Evolutionary conservation across 2,329 filamentous ascomycete species (phyloP), one percentile per base, ranked within the genome.

Genomic region (Mycosphaerelloides madeirae): DNA sequence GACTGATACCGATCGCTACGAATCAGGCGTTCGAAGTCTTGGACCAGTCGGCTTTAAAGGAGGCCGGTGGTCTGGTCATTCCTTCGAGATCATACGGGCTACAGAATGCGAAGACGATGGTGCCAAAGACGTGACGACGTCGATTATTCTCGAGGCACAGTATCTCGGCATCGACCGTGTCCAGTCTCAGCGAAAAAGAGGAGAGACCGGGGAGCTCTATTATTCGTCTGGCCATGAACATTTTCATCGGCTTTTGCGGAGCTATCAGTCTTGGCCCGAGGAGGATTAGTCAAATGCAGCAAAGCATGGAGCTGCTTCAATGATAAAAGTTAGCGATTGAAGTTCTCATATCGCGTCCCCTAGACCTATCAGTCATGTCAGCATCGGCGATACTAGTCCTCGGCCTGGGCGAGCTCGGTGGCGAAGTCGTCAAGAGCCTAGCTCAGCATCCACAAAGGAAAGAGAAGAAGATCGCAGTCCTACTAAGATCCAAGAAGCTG

Each of bases 401-500:
- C 46, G 81, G 83, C 41, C 78, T 78, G n/a, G 82, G 81, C 46
- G 81, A 85, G 65, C 75, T 85, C 12, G 83, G 81, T 38, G 65
- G 69, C 3, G 70, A 76, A 13, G 68, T 85, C 45, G 65, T 84
- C 13, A 60, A 70, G 25, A 67, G 72, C 9, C 70, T 85, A 6
- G 59, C 67, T 12, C 38, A 52, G 0, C 76, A 82, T 51, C 69
- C 74, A 0, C 56, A 65, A 29, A 65, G 65, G 16, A 22, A 55
- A n/a, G 44, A 50, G 13, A 63, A 60, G 6, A 61, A 61, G n/a
- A 59, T 83, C 14, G 69, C 74, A 0, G 67, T 84, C 25, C 69
- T 81, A 19, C 64, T 84, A 2, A 75, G 81, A 3, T 65, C 72
- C 74, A 73, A 56, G 49, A 59, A 44, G 49, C 57, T 31, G 56